Evolutionary conservation across 129 eudicot species (phyloP), one percentile per base, ranked within the genome.

Genomic region (Ambrosia trifida): DNA sequence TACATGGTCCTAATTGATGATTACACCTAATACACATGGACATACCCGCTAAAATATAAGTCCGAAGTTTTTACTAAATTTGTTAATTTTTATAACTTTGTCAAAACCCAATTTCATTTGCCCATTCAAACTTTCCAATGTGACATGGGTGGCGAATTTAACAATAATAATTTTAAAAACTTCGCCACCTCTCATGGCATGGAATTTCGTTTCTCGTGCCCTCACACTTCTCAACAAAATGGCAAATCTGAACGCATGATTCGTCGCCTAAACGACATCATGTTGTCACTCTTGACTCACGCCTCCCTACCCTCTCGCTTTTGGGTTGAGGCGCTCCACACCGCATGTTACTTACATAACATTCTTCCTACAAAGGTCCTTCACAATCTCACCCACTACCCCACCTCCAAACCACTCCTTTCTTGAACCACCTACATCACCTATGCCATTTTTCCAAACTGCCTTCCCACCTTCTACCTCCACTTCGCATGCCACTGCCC

Each of bases 211-310:
- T 69, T 69, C 13, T 69, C 62, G 3, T 69, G 63, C 47, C 73
- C 73, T 0, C 73, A 69, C 32, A 50, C 73, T 14, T 69, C 63
- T 47, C 62, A 51, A 16, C 73, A 69, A 69, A 69, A 69, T 1
- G 28, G 28, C 1, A 24, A 24, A 24, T 24, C 28, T 1, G 28
- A 24, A 1, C 28, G 28, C 28, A 24, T 24, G 28, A 24, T 24
- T 1, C 28, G 28, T 24, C 28, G 28, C 1, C 28, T 24, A 0
- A 24, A 24, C 28, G 28, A 24, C 28, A 24, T 24, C 28, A 24
- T 24, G 28, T 24, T 24, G 28, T 24, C 28, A 0, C 28, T 24
- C 28, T 24, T 24, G 28, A 1, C 28, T 24, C 28, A 24, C 28
- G 28, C 28, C 28, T 24, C 28, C 28, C 28, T 24, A 0, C 28